Evolutionary conservation across 2,329 filamentous ascomycete genomes (phyloP), one percentile per base, ranked within the genome.

Genomic region (Hypoxylon sp.): DNA sequence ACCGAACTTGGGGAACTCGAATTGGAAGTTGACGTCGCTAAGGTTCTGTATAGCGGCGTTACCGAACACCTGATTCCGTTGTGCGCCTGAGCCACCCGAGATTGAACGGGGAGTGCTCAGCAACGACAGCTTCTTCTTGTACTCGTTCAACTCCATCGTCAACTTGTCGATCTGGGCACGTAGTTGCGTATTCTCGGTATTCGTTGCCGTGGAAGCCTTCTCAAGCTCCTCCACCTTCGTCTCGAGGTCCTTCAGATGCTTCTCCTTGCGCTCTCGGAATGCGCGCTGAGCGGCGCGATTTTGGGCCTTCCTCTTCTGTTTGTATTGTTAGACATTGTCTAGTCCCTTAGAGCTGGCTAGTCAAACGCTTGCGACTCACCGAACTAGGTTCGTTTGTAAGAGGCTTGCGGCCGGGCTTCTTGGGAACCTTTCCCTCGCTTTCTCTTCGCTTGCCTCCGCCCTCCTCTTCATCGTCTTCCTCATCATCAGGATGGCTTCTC

Each of bases 361-460:
- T 25, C 8, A 31, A 44, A 22, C 40, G 49, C n/a, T 61, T 62
- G 64, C 53, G 53, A 89, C 95, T 85, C 90, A 98, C 95, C 73
- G 95, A 96, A 74, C 93, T 98, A 25, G 96, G 96, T 81, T 98
- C 96, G 22, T 93, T 97, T 53, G 94, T 98, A 76, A 98, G 85
- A 20, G 95, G 96, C 85, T 99, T 99, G 71, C 96, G 90, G 56
- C 96, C 96, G 3, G 96, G 95, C 83, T 98, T 99, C 89, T 98
- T 98, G 25, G 93, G 89, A 48, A 91, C 86, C 82, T 96, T 97
- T 49, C 95, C 93, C 62, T 94, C 90, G 65, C 91, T 89, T 81
- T 97, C 94, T 67, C 92, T 89, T 72, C 94, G 89, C 84, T 95
- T 96, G 65, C 85, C 81, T 14, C 82, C 82, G 48, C 76, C 72